Evolutionary conservation across 768 basidiomycete species (phyloP).

Genomic region (Lepiota subincarnata): DNA sequence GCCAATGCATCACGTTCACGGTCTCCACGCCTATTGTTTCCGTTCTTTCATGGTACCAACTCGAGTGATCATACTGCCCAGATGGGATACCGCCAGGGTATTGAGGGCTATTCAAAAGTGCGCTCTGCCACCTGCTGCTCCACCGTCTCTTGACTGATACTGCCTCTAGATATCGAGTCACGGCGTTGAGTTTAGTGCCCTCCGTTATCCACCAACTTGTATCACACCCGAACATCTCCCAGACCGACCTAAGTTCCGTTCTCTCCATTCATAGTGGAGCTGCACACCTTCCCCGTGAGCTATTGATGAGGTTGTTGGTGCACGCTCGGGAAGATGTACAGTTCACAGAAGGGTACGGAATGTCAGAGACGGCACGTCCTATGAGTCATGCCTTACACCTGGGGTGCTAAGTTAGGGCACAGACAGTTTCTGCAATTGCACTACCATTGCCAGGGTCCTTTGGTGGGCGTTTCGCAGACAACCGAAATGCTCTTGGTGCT

Average conservation of each 20-base stretch:
- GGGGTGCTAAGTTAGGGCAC: no score
- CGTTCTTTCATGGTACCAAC: slow-evolving; percentile 38
- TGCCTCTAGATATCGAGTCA: slow-evolving; percentile 46
- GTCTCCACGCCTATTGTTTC: slow-evolving; percentile 47
- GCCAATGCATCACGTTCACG: slow-evolving; percentile 67
- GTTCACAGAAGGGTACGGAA: slow-evolving; percentile 54
- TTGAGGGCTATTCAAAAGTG: slow-evolving; percentile 57
- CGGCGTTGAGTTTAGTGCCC: slow-evolving; percentile 49
- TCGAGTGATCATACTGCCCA: slow-evolving; percentile 50
- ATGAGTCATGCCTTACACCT: not conserved
- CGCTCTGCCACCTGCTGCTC: slow-evolving; percentile 6
- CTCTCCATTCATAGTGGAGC: slow-evolving; percentile 46
- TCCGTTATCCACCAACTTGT: slow-evolving; percentile 63
- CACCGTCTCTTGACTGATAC: not conserved
- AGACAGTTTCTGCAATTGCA: slow-evolving; percentile 52
- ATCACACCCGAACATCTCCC: slow-evolving; percentile 43
- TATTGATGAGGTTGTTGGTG: slow-evolving; percentile 36
- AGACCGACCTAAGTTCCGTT: slow-evolving; percentile 52
- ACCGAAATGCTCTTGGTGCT: slow-evolving; percentile 47
- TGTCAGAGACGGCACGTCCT: slow-evolving; percentile 57
- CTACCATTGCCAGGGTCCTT: slow-evolving; percentile 43
- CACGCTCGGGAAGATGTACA: slow-evolving; percentile 30
- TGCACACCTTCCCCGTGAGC: slow-evolving; percentile 60
- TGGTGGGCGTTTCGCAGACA: slow-evolving; percentile 32
- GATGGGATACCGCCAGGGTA: slow-evolving; percentile 53